These are phyloP conservation scores for Papiliotrema laurentii DNA, from an alignment of 1,284 basidiomycete genomes.

Conservation along the genomic window DNA sequence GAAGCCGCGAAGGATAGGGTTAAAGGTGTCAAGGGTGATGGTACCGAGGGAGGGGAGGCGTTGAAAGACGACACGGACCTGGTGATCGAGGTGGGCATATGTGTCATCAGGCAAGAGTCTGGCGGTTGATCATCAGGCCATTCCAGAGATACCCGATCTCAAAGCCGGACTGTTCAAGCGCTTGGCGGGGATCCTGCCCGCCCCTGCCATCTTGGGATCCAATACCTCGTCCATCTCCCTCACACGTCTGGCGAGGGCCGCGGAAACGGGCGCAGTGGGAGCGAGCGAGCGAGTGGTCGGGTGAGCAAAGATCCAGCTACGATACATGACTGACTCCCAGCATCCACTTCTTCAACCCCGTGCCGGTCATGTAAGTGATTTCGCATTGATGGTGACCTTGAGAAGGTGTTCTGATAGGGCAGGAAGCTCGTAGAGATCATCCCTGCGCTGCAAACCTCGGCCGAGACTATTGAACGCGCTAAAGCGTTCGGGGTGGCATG, in stretches of 20 bases:
- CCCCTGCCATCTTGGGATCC: slow-evolving; percentile 76
- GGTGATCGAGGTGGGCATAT: slow-evolving; percentile 71
- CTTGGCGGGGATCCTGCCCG: slow-evolving; percentile 64
- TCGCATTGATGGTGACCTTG: too few relatives aligned
- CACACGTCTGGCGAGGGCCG: slow-evolving; percentile 82
- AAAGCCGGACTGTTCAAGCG: slow-evolving; percentile 75
- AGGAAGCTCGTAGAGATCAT: slow-evolving; percentile 91
- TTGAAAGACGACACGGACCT: slow-evolving; percentile 69
- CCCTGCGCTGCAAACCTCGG: slow-evolving; percentile 82
- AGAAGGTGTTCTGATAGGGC: not conserved
- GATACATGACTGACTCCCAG: slow-evolving; percentile 36
- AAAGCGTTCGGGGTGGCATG: slow-evolving; percentile 79
- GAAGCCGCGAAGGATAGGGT: slow-evolving; percentile 68
- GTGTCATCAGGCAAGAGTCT: not conserved
- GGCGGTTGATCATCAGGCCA: slow-evolving; percentile 64
- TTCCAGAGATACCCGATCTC: slow-evolving; percentile 75
- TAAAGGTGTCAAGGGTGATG: slow-evolving; percentile 52
- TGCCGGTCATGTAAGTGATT: slow-evolving; percentile 76
- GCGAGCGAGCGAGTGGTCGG: slow-evolving; percentile 59
- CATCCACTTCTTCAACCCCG: slow-evolving; percentile 93
- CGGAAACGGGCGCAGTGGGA: slow-evolving; percentile 50
- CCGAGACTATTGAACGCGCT: slow-evolving; percentile 70
- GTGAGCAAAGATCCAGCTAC: slow-evolving; percentile 5
- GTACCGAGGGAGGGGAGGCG: slow-evolving; percentile 43
- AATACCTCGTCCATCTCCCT: slow-evolving; percentile 95